Percentiles rank a stretch among this genome's conserved stretches.
These are phyloP conservation scores for Nicotiana obtusifolia DNA, from an alignment of 257 asterid species.

Conservation along the genomic window DNA sequence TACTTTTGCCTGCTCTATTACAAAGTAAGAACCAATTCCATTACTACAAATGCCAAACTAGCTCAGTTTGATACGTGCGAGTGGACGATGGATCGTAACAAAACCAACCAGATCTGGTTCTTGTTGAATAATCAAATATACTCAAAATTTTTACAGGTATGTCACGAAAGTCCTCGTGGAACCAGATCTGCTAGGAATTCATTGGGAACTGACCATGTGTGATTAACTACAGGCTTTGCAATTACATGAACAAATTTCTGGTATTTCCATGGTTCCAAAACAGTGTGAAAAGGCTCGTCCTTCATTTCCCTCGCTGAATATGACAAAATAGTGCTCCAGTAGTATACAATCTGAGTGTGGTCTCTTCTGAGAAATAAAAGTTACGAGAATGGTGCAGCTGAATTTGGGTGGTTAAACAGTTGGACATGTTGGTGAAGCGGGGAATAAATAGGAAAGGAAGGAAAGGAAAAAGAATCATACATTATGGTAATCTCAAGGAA, in stretches of 20 bases:
- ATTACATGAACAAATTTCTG: not conserved
- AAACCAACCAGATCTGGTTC: not conserved
- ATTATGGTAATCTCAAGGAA: slow-evolving; percentile 34
- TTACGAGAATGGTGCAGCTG: not conserved
- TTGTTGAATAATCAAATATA: not conserved
- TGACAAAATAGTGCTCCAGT: not conserved
- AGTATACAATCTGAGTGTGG: not conserved
- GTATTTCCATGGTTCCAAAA: not conserved
- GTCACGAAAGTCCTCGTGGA: not conserved
- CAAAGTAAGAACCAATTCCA: not conserved
- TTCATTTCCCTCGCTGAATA: not conserved
- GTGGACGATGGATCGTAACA: not conserved
- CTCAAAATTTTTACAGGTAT: not conserved
- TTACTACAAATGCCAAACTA: not conserved
- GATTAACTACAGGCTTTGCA: not conserved
- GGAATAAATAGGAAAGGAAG: not conserved
- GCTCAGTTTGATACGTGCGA: not conserved
- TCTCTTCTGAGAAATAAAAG: not conserved
- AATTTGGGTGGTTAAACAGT: not conserved
- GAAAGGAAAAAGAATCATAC: not conserved
- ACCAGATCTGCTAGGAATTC: not conserved
- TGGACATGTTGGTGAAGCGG: not conserved
- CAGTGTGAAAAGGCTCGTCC: not conserved
- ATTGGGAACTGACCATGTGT: not conserved
- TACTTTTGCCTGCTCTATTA: not conserved